Evolutionary conservation across 2,329 filamentous ascomycete species (phyloP).

Genomic region (Amauroascus verrucosus): DNA sequence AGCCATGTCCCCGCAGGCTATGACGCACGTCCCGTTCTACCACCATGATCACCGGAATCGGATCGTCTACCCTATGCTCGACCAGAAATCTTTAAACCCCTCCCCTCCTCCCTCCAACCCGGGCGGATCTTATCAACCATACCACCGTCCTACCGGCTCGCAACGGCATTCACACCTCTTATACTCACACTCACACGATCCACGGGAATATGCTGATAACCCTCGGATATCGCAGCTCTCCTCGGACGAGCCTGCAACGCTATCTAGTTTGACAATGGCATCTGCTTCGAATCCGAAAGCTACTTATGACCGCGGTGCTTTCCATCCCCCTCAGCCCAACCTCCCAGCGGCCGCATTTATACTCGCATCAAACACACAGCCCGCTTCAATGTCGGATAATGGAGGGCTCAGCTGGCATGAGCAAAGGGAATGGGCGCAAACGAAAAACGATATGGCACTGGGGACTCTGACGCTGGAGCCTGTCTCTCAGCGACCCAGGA

Average conservation of each 20-base stretch:
- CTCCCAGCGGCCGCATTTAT: slow-evolving; percentile 11
- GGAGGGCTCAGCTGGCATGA: slow-evolving; percentile 5
- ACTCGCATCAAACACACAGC: slow-evolving; percentile 1
- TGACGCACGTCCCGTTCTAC: slow-evolving; percentile 5
- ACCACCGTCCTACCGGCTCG: not conserved
- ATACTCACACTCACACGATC: slow-evolving; percentile 6
- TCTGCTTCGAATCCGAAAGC: slow-evolving; percentile 1
- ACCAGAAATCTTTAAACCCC: not conserved
- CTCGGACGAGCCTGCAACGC: not conserved
- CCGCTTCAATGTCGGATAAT: slow-evolving; percentile 9
- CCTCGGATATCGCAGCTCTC: slow-evolving; percentile 1
- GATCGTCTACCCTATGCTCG: slow-evolving; percentile 4
- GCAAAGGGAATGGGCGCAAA: slow-evolving; percentile 9
- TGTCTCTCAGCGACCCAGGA: slow-evolving; percentile 6
- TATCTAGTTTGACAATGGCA: slow-evolving; percentile 8
- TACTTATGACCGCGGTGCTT: not conserved
- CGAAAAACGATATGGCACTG: slow-evolving; percentile 8
- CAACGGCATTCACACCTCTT: slow-evolving; percentile 1
- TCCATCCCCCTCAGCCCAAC: not conserved
- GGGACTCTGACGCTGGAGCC: slow-evolving; percentile 2
- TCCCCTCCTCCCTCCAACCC: not conserved
- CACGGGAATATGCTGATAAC: not conserved
- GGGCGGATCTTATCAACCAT: not conserved
- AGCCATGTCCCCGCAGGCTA: slow-evolving; percentile 6
- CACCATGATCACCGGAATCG: slow-evolving; percentile 2